Base-by-base conservation (phyloP, 345 rosid genomes). In the Hibiscus tridactylites region DNA sequence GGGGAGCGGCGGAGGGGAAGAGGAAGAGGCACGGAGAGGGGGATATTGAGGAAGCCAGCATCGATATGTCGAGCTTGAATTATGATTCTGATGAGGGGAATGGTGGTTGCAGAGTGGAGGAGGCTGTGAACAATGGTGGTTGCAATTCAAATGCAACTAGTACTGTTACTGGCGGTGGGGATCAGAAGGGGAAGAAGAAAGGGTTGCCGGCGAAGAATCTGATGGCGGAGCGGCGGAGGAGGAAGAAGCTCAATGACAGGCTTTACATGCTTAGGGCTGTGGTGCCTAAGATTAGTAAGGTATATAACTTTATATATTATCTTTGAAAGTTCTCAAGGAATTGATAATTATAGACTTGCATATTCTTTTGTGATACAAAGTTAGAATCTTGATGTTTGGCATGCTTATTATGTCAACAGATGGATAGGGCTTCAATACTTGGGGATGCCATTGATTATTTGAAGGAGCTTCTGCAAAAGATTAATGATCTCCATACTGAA, bases 221-320 rank as follows among this genome's bases (percentile, higher is more conserved):
- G 77, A 93, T 93, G 98, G 98, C 98, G n/a, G 98, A 93, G 90
- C 83, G 98, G 72, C 88, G 98, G 72, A 79, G 98, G 49, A 84
- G 98, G 84, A 90, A 93, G 95, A 93, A 89, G 86, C 96, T 93
- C 16, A 93, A 93, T 73, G 98, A 93, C 71, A 89, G 98, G 83
- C 95, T 93, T 44, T 93, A 90, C 68, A 93, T 93, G 99, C 88
- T 95, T 70, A 86, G 99, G 82, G 90, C 99, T 75, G 99, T 92
- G 54, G 99, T 95, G 9, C 99, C 99, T 71, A 92, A 89, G 84
- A 95, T 95, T 72, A 95, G 99, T 89, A 95, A 95, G 91, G 99
- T 95, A 83, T 58, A 21, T 21, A 21, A 21, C 24, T 21, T 0
- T 21, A 2, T 17, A 49, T 50, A 50, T 50, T 26, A 5, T 11